Conservation (phyloP, 1,139 yeast genomes). For the Lodderomyces elongisporus region DNA sequence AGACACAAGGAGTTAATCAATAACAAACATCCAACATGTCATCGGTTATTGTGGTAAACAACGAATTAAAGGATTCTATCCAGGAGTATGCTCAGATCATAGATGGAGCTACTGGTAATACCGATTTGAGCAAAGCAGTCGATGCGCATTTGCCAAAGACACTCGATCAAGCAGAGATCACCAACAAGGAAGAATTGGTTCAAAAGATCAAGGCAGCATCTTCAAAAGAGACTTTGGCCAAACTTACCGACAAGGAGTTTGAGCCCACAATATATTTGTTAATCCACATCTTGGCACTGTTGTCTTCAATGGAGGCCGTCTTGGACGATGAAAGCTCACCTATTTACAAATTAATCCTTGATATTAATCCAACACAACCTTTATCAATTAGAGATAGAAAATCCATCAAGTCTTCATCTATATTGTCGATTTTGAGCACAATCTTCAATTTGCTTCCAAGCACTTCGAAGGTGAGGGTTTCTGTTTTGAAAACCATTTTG, state of each 20-base stretch:
- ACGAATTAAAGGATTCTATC: conserved; percentile 39
- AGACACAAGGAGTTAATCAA: too few species aligned
- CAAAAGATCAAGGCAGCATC: conserved; percentile 24
- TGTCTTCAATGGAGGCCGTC: conserved; percentile 22
- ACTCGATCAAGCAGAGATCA: conserved; percentile 21
- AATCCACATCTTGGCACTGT: conserved; percentile 31
- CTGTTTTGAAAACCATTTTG: conserved; percentile 31
- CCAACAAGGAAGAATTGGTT: conserved; percentile 27
- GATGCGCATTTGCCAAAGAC: conserved; percentile 17
- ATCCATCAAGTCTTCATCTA: conserved; percentile 40
- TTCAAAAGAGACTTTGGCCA: conserved; percentile 23
- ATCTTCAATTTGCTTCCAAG: conserved; percentile 42
- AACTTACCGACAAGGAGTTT: conserved; percentile 41
- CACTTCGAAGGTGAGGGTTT: conserved; percentile 29
- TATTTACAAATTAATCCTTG: conserved; percentile 28
- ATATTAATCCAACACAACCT: conserved; percentile 33
- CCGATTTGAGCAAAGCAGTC: conserved; percentile 27
- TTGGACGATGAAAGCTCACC: conserved; percentile 24
- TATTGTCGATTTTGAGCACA: conserved; percentile 39
- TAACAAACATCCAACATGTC: too few species aligned
- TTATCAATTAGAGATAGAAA: conserved; percentile 46
- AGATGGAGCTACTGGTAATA: conserved; percentile 28
- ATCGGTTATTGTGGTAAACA: conserved; percentile 46
- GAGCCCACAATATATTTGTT: conserved; percentile 44
- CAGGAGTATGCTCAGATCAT: conserved; percentile 38